A percentile compares a stretch with the other conserved stretches of the same genome.
Evolutionary conservation across 805 yeast species (phyloP).

Genomic region (Kodamaea restingae): DNA sequence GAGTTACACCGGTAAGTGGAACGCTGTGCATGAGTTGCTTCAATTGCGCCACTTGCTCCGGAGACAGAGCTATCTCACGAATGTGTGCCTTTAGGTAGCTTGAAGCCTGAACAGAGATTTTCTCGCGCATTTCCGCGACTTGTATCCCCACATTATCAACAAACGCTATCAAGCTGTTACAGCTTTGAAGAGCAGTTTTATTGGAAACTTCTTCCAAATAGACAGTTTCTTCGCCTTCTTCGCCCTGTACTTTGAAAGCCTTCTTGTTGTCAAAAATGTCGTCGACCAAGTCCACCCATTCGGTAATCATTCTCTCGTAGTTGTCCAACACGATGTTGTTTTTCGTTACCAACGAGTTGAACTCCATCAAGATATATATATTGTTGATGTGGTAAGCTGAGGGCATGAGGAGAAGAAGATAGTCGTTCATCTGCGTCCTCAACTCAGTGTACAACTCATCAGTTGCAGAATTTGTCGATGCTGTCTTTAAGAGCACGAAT

Average conservation of each 20-base stretch:
- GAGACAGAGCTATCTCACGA: conserved; percentile 1
- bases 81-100: conserved; percentile 4
- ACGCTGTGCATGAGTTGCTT: conserved; percentile 15
- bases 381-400: conserved; percentile 11
- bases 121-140: background rate
- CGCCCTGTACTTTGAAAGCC: conserved; percentile 1
- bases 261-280: conserved; percentile 4
- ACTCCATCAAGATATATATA: conserved; percentile 10
- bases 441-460: conserved; percentile 3
- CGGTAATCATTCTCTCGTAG: conserved; percentile 8
- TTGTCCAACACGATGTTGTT: conserved; percentile 9
- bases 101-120: background rate
- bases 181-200: background rate
- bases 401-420: conserved; percentile 20
- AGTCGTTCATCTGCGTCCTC: conserved; percentile 13
- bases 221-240: conserved; percentile 6
- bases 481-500: conserved; percentile 8
- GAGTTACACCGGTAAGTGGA: conserved; percentile 7
- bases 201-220: background rate
- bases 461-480: background rate
- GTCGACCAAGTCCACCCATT: conserved; percentile 14
- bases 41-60: conserved; percentile 6
- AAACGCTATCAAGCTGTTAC: conserved; percentile 1
- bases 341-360: conserved; percentile 10
- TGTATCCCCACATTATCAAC: conserved; percentile 5